Percentiles rank a stretch among this genome's conserved stretches.
Evolutionary conservation across 108 stramenopile genomes (phyloP).

Genomic region (Skeletonema costatum): DNA sequence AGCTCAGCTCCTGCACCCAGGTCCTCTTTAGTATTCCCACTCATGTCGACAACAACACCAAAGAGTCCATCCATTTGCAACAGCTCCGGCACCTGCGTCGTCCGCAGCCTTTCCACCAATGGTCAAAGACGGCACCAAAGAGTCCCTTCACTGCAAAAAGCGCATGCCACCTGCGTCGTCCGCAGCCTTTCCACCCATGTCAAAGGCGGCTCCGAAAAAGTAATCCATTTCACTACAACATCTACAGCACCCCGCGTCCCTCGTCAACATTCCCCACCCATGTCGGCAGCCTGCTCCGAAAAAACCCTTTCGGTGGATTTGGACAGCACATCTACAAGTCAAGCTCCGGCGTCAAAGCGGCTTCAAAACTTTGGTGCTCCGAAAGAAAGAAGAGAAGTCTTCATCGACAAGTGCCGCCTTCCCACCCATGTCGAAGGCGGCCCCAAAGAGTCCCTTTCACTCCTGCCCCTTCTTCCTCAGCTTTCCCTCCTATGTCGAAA

Average conservation of each 20-base stretch:
- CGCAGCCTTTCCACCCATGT: conserved; percentile 32
- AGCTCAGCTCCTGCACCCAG: no score
- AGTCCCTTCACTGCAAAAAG: conserved; percentile 9
- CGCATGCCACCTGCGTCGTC: background rate
- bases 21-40: no score
- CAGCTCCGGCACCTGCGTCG: no score
- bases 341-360: background rate
- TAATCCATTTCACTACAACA: background rate
- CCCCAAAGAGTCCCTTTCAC: conserved; percentile 17
- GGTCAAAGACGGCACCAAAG: conserved; percentile 5
- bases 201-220: conserved; percentile 15
- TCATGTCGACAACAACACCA: no score
- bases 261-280: conserved; percentile 22
- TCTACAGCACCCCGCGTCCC: background rate
- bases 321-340: background rate
- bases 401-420: background rate
- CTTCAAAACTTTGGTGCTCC: background rate
- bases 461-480: background rate
- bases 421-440: conserved; percentile 1
- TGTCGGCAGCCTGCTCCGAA: conserved; percentile 29
- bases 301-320: background rate
- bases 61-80: no score
- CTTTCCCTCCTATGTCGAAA: conserved; percentile 6
- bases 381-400: background rate
- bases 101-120: conserved; percentile 11